These are phyloP conservation scores for Aaosphaeria arxii DNA, from an alignment of 2,329 filamentous ascomycete species.

Conservation along the genomic window DNA sequence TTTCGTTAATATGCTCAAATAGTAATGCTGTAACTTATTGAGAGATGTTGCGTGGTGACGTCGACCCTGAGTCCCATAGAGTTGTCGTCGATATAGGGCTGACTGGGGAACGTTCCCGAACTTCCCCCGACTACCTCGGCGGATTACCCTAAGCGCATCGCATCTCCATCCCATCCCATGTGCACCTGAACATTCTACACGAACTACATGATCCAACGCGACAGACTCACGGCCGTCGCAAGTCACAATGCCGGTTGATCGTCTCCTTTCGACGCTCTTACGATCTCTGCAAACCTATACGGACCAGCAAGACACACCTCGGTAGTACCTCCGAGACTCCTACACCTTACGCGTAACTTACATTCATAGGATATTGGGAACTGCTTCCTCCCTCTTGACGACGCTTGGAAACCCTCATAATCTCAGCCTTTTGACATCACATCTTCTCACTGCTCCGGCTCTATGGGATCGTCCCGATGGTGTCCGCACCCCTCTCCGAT, in stretches of 20 bases:
- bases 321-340: constrained; percentile 39
- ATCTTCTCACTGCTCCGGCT: constrained; percentile 68
- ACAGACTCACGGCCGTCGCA: too few species aligned
- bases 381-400: constrained; percentile 65
- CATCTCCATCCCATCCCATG: constrained; percentile 16
- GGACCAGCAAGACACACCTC: constrained; percentile 57
- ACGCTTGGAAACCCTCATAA: constrained; percentile 73
- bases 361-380: constrained; percentile 52
- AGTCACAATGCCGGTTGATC: constrained; percentile 61
- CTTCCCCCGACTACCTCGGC: constrained; percentile 25
- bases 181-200: not conserved
- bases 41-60: too few species aligned
- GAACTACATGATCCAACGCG: too few species aligned
- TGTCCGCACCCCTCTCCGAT: constrained; percentile 60
- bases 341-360: constrained; percentile 12
- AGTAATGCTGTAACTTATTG: too few species aligned
- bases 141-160: constrained; percentile 6
- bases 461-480: constrained; percentile 65
- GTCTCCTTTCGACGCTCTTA: constrained; percentile 64
- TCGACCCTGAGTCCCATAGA: too few species aligned
- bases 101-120: not conserved
- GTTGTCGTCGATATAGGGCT: not conserved
- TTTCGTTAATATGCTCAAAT: too few species aligned
- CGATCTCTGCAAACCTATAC: constrained; percentile 60
- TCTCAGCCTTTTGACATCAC: constrained; percentile 68